A percentile compares a stretch with the other conserved stretches of the same genome.
Conservation (phyloP, 257 asterid species). For the Rhazya stricta region DNA sequence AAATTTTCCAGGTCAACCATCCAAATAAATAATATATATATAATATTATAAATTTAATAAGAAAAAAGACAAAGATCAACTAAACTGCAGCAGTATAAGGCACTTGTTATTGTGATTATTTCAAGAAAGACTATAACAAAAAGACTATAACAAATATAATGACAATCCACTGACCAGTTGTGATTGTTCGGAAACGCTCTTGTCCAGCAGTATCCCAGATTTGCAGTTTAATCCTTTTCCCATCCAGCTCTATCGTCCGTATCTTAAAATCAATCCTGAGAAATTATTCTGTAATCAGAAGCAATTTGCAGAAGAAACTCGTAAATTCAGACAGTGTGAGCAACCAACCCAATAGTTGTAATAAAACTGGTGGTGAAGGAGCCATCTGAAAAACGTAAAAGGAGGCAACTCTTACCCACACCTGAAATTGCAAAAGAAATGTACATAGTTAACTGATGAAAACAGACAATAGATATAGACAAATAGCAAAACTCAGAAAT, state of each 20-base stretch:
- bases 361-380: constrained; percentile 98
- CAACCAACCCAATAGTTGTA: constrained; percentile 45
- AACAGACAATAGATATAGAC: neutral
- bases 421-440: constrained; percentile 22
- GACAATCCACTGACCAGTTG: constrained; percentile 29
- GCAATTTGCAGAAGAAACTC: neutral
- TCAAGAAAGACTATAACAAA: neutral
- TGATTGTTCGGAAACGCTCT: constrained; percentile 41
- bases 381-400: constrained; percentile 95
- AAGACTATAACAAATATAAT: neutral
- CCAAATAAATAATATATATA: too few relatives aligned
- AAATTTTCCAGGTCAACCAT: neutral
- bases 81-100: neutral
- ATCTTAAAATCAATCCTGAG: constrained; percentile 38
- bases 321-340: neutral
- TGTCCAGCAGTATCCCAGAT: constrained; percentile 43
- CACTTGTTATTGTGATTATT: neutral
- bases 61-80: neutral
- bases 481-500: neutral
- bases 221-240: constrained; percentile 32
- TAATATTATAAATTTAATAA: neutral
- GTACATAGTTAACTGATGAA: neutral
- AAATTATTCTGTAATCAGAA: constrained; percentile 5
- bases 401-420: constrained; percentile 96
- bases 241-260: constrained; percentile 42